Percentiles rank a stretch among this genome's conserved stretches.
phyloP scores from a whole-genome alignment of 139 green algal genomes.

The Microglena sp. region DNA sequence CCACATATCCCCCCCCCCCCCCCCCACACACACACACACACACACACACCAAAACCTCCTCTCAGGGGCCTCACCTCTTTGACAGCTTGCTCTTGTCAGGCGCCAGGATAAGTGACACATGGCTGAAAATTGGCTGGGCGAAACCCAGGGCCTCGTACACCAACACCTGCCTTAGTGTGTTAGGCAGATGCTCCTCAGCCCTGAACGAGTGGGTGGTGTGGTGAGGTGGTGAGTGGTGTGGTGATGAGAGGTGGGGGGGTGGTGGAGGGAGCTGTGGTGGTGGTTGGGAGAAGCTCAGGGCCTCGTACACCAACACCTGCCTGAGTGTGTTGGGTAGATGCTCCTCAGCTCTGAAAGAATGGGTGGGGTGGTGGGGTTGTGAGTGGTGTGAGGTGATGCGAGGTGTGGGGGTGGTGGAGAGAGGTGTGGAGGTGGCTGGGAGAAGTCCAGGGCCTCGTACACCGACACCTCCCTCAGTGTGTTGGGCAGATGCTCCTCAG shows the following conservation, averaged over 20 bases:
- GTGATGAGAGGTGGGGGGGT: background rate
- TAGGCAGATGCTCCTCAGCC: conserved; percentile 97
- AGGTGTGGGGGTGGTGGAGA: background rate
- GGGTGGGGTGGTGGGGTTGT: too few relatives aligned
- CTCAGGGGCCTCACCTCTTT: conserved; percentile 66
- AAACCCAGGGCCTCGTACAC: conserved; percentile 93
- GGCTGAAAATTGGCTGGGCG: conserved; percentile 71
- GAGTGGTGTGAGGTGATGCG: too few relatives aligned
- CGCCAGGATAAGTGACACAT: conserved; percentile 95
- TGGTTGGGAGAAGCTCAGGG: conserved; percentile 76
- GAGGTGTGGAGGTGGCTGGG: conserved; percentile 28
- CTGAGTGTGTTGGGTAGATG: conserved; percentile 98
- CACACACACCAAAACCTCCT: too few relatives aligned
- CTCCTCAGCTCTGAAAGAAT: conserved; percentile 75
- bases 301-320: conserved; percentile 92
- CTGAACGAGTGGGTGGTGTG: conserved; percentile 19
- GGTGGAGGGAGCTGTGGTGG: background rate
- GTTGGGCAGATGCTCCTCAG: conserved; percentile 99
- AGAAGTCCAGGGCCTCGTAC: conserved; percentile 88
- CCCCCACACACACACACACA: too few relatives aligned
- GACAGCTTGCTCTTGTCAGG: conserved; percentile 95
- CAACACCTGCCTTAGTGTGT: conserved; percentile 94
- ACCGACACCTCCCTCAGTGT: conserved; percentile 94
- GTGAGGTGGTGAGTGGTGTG: too few relatives aligned
- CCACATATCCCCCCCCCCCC: too few relatives aligned